Percentiles rank a stretch among this genome's conserved stretches.
Conservation (phyloP, 148 eudicot genomes). For the Dysphania ambrosioides region DNA sequence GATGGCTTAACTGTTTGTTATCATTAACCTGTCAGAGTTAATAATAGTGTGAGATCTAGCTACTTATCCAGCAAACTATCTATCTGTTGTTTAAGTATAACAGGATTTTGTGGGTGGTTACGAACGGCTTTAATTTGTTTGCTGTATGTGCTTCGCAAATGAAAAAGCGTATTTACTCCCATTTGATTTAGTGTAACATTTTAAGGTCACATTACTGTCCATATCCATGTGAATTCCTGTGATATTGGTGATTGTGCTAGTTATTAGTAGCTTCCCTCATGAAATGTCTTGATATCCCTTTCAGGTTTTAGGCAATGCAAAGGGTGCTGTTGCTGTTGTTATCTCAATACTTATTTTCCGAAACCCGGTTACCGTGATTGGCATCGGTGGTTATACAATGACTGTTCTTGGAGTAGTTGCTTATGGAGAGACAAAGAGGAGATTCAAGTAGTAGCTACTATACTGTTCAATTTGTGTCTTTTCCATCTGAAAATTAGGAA, state of each 20-base stretch:
- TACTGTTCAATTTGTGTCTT: neutral
- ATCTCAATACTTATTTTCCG: constrained; percentile 84
- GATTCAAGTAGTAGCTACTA: constrained; percentile 44
- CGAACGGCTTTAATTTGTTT: neutral
- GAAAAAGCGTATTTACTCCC: neutral
- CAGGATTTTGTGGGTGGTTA: neutral
- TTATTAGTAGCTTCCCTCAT: neutral
- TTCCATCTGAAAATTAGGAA: constrained; percentile 1
- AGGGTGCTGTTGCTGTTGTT: constrained; percentile 97
- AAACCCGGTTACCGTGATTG: constrained; percentile 78
- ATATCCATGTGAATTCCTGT: neutral
- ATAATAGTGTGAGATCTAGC: neutral
- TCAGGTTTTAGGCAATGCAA: constrained; percentile 94
- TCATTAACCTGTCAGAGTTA: neutral
- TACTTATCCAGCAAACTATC: neutral
- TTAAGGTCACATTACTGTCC: neutral
- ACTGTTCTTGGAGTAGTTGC: constrained; percentile 92
- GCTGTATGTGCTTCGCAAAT: neutral
- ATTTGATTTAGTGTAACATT: neutral
- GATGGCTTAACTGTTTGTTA: neutral
- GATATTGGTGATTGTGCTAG: neutral
- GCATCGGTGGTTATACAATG: constrained; percentile 84
- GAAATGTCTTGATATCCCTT: neutral
- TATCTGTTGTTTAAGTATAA: neutral
- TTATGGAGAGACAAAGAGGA: constrained; percentile 86